Conservation (phyloP, 2,329 filamentous ascomycete genomes). For the Ophiostoma sp. region DNA sequence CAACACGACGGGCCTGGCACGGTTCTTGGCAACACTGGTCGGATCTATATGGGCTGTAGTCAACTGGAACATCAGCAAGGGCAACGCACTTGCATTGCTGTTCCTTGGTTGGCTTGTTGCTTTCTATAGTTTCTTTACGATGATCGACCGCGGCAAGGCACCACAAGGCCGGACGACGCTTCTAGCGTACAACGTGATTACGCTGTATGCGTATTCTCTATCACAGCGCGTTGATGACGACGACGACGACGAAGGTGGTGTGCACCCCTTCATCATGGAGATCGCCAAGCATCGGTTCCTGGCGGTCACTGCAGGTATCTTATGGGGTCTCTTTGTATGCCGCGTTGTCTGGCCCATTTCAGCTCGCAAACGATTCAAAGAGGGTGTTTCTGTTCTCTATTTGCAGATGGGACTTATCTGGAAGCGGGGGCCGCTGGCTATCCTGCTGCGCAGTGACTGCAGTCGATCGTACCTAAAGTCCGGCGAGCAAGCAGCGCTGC, state of each 20-base stretch:
- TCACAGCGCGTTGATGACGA: constrained; percentile 73
- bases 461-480: constrained; percentile 71
- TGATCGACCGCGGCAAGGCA: constrained; percentile 74
- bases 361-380: constrained; percentile 78
- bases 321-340: constrained; percentile 90
- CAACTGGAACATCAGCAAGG: constrained; percentile 70
- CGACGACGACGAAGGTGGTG: constrained; percentile 82
- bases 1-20: constrained; percentile 83
- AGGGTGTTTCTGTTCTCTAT: constrained; percentile 85
- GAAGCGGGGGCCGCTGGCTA: constrained; percentile 83
- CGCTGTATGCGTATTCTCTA: constrained; percentile 88
- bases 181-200: constrained; percentile 91
- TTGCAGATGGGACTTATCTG: constrained; percentile 92
- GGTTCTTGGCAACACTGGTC: constrained; percentile 79
- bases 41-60: constrained; percentile 70
- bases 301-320: constrained; percentile 75
- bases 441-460: constrained; percentile 56
- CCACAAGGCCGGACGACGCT: constrained; percentile 91
- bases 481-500: constrained; percentile 81
- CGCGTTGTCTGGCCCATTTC: constrained; percentile 91
- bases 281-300: constrained; percentile 85
- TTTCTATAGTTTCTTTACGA: constrained; percentile 82
- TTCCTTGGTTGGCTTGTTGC: constrained; percentile 77
- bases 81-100: constrained; percentile 69
- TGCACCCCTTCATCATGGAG: constrained; percentile 75